These are phyloP conservation scores for Phoma sp. DNA, from an alignment of 2,329 filamentous ascomycete genomes.

Conservation along the genomic window DNA sequence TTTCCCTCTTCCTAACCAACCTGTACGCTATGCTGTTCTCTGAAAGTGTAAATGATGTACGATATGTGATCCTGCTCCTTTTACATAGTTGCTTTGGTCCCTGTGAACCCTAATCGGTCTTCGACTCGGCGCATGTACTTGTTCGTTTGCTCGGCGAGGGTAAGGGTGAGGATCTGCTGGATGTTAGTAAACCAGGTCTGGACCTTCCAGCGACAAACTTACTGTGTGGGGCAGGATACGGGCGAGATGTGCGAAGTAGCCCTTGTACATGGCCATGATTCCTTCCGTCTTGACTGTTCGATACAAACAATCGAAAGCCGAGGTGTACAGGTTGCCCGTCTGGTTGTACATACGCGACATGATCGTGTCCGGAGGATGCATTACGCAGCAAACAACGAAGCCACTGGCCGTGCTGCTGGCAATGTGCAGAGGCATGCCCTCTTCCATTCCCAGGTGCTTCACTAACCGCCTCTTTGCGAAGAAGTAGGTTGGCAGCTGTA, in stretches of 20 bases:
- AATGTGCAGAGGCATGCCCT: constrained; percentile 87
- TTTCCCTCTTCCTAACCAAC: background rate
- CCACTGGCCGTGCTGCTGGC: constrained; percentile 87
- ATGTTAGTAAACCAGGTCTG: constrained; percentile 20
- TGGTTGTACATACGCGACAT: constrained; percentile 99
- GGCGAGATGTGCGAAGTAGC: constrained; percentile 92
- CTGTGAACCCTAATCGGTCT: constrained; percentile 56
- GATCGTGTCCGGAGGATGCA: constrained; percentile 98
- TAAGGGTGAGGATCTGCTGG: constrained; percentile 80
- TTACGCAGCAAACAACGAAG: constrained; percentile 95
- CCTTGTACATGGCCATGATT: constrained; percentile 93
- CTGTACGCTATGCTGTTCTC: constrained; percentile 6
- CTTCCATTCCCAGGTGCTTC: constrained; percentile 84
- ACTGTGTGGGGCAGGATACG: constrained; percentile 92
- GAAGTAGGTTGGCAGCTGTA: constrained; percentile 97
- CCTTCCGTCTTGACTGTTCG: constrained; percentile 94
- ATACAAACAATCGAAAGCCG: constrained; percentile 87
- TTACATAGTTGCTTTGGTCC: constrained; percentile 4
- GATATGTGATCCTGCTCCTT: background rate
- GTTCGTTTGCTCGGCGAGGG: constrained; percentile 94
- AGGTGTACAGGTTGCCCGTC: constrained; percentile 93
- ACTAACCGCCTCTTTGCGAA: constrained; percentile 89
- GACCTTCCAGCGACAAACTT: constrained; percentile 29
- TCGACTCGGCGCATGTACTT: constrained; percentile 87
- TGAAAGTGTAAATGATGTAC: constrained; percentile 5